A percentile compares a stretch with the other conserved stretches of the same genome.
Evolutionary conservation across 495 filamentous ascomycete species (phyloP).

Genomic region (Acidomyces sp.): DNA sequence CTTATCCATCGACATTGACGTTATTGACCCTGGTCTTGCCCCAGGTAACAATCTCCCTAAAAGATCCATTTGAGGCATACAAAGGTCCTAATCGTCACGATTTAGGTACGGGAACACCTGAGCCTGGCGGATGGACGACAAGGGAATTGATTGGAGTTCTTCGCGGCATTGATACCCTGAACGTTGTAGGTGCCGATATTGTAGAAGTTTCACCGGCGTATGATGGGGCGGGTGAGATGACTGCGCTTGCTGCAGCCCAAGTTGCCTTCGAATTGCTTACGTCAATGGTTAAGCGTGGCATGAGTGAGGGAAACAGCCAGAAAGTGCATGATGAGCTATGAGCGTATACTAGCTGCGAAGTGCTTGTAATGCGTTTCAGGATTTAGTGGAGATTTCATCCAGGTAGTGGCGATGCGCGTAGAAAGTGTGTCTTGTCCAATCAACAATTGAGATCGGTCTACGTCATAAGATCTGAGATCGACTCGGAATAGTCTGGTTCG

Average conservation of each 20-base stretch:
- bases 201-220: slow-evolving; percentile 43
- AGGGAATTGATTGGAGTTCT: slow-evolving; percentile 39
- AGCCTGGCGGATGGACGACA: slow-evolving; percentile 41
- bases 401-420: too few relatives aligned
- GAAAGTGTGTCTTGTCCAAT: too few relatives aligned
- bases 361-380: not conserved
- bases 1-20: slow-evolving; percentile 39
- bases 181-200: slow-evolving; percentile 40
- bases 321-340: slow-evolving; percentile 27
- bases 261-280: slow-evolving; percentile 33
- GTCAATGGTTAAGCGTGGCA: slow-evolving; percentile 32
- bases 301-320: slow-evolving; percentile 21
- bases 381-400: too few relatives aligned
- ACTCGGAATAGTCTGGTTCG: too few relatives aligned
- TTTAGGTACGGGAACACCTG: slow-evolving; percentile 40
- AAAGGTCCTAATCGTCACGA: too few relatives aligned
- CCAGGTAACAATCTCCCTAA: too few relatives aligned
- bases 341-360: not conserved
- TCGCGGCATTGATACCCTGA: slow-evolving; percentile 34
- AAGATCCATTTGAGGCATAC: too few relatives aligned
- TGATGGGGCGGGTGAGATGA: slow-evolving; percentile 36
- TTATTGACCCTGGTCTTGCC: slow-evolving; percentile 40
- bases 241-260: slow-evolving; percentile 38
- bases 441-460: too few relatives aligned
- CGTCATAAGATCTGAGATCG: too few relatives aligned